Conservation (phyloP, 176 grass and related monocot genomes). For the Avena insularis region DNA sequence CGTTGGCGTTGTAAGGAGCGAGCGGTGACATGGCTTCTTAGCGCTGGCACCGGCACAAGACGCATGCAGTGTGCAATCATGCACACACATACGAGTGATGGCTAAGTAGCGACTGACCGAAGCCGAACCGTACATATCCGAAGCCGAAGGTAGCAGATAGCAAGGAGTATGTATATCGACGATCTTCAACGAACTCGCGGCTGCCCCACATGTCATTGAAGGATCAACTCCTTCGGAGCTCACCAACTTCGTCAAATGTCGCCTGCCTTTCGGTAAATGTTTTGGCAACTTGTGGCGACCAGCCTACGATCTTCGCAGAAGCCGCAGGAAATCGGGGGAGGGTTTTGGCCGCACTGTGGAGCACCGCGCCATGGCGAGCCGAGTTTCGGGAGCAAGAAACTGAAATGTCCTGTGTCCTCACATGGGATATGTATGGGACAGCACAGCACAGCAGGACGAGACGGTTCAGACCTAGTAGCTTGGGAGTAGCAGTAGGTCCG, state of each 20-base stretch:
- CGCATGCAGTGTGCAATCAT: neutral
- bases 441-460: slow-evolving; percentile 28
- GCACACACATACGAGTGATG: neutral
- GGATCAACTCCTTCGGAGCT: neutral
- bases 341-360: slow-evolving; percentile 39
- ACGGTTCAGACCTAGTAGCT: slow-evolving; percentile 6
- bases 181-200: neutral
- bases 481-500: neutral
- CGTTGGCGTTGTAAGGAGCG: slow-evolving; percentile 32
- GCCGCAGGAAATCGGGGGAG: slow-evolving; percentile 66
- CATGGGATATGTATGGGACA: slow-evolving; percentile 28
- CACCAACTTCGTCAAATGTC: neutral
- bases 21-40: slow-evolving; percentile 27
- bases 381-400: slow-evolving; percentile 43
- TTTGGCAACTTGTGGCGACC: slow-evolving; percentile 20
- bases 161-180: neutral
- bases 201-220: neutral
- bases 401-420: slow-evolving; percentile 24
- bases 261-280: neutral
- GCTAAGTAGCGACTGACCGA: neutral
- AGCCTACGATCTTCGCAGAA: slow-evolving; percentile 25
- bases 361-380: neutral
- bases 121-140: neutral
- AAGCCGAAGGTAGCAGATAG: neutral
- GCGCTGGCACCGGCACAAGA: neutral